Evolutionary conservation across 805 yeast genomes (phyloP), one percentile per base, ranked within the genome.

Genomic region (Suhomyces pyralidae): DNA sequence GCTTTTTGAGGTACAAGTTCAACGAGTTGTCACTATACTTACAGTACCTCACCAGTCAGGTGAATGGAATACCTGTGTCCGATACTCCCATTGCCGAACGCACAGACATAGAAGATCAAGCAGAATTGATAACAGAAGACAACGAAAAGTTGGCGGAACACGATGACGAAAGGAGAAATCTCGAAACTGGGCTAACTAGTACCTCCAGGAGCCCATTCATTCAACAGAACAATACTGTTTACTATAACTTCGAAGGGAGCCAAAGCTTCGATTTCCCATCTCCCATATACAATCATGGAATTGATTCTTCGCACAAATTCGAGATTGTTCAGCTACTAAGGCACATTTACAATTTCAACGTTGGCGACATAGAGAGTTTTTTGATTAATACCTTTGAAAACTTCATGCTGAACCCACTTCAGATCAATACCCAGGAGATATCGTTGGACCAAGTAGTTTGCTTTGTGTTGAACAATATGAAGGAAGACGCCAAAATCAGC

Each of bases 251-350:
- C 12, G 42, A 19, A 5, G 36, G 43, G 6, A 10, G 12, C 10
- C 12, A 40, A 15, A 19, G 19, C 9, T 46, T 38, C 12, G 52
- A 56, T 36, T 49, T 52, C 40, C 59, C 59, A 10, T n/a, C 42
- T 5, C 17, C 15, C 14, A 17, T 57, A 30, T 60, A 60, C 55
- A n/a, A 48, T 2, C 43, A 49, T 15, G 64, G 63, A 1, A 51
- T 61, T 15, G 42, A 51, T 24, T 42, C 58, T 1, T 32, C n/a
- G n/a, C 40, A 52, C 15, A 52, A 50, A 28, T 55, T 56, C 20
- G 50, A 48, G n/a, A 34, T 60, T 2, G 46, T 53, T 1, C 19
- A 32, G 7, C 22, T n/a, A 8, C 38, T 61, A 17, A n/a, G 46
- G 25, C 36, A 25, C 8, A 40, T 55, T n/a, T 60, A 58, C 47